These are phyloP conservation scores for Diaporthe sp. DNA, from an alignment of 2,329 filamentous ascomycete genomes.

Conservation along the genomic window DNA sequence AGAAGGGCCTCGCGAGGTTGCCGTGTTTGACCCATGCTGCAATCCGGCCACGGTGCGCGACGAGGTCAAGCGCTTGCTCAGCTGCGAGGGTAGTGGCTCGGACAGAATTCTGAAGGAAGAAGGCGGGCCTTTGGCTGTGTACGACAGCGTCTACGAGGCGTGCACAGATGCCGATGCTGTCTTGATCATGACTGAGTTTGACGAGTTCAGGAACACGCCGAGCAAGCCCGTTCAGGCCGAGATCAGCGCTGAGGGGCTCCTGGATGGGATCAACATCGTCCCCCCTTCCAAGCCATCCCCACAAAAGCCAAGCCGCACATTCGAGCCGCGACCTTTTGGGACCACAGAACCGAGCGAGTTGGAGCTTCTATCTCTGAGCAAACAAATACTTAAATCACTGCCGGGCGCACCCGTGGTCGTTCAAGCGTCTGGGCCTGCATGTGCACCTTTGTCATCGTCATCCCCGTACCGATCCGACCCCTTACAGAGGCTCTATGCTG, in stretches of 20 bases:
- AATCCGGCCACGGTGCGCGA: constrained; percentile 60
- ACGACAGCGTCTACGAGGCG: constrained; percentile 60
- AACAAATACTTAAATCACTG: constrained; percentile 52
- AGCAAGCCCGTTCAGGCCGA: neutral
- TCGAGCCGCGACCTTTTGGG: constrained; percentile 60
- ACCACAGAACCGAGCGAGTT: constrained; percentile 50
- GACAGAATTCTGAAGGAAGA: constrained; percentile 45
- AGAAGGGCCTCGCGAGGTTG: constrained; percentile 71
- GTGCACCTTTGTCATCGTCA: neutral
- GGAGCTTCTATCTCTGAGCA: constrained; percentile 60
- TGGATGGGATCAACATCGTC: neutral
- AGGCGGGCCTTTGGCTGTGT: constrained; percentile 57
- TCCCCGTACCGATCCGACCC: constrained; percentile 47
- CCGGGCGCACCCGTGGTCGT: neutral
- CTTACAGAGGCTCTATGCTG: constrained; percentile 54
- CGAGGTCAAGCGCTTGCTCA: constrained; percentile 60
- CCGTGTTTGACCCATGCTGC: constrained; percentile 76
- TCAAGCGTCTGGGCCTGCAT: neutral
- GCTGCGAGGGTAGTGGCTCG: constrained; percentile 32
- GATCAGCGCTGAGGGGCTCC: constrained; percentile 5
- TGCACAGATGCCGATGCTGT: constrained; percentile 61
- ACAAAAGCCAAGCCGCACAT: constrained; percentile 44
- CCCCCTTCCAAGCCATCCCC: neutral
- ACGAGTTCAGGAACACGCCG: constrained; percentile 55
- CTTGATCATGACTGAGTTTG: constrained; percentile 66